phyloP scores from a whole-genome alignment of 164 flowering plant genomes.

The Kalanchoe fedtschenkoi region DNA sequence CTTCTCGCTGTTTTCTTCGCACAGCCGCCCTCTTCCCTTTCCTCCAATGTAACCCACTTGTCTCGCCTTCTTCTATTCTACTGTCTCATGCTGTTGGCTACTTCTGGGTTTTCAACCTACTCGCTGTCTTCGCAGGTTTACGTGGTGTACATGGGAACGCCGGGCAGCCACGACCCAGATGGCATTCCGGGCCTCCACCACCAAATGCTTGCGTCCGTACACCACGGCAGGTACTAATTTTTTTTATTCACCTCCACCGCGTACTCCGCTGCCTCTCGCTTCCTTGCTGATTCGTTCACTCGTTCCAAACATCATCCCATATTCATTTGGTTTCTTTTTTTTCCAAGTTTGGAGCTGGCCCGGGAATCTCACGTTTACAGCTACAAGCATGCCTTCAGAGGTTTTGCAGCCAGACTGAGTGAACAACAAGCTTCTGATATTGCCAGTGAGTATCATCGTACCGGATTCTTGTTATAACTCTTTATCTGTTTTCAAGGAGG shows the following conservation, averaged over 20 bases:
- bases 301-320: no score
- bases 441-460: constrained; percentile 27
- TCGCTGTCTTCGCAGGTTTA: constrained; percentile 31
- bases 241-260: background rate
- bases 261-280: background rate
- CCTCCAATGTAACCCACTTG: constrained; percentile 15
- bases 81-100: background rate
- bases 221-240: constrained; percentile 44
- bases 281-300: no score
- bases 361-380: constrained; percentile 57
- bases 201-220: constrained; percentile 48
- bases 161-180: constrained; percentile 26
- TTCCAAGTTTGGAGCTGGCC: constrained; percentile 43
- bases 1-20: constrained; percentile 14
- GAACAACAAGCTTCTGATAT: constrained; percentile 48
- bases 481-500: background rate
- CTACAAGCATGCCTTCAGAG: constrained; percentile 64
- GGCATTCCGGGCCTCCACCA: constrained; percentile 40
- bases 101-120: background rate
- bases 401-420: constrained; percentile 68
- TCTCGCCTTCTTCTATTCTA: no score
- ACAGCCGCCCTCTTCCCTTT: constrained; percentile 4
- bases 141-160: constrained; percentile 74
- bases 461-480: background rate
- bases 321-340: background rate